Evolutionary conservation across 805 yeast species (phyloP).

Genomic region (Nakazawaea populi): DNA sequence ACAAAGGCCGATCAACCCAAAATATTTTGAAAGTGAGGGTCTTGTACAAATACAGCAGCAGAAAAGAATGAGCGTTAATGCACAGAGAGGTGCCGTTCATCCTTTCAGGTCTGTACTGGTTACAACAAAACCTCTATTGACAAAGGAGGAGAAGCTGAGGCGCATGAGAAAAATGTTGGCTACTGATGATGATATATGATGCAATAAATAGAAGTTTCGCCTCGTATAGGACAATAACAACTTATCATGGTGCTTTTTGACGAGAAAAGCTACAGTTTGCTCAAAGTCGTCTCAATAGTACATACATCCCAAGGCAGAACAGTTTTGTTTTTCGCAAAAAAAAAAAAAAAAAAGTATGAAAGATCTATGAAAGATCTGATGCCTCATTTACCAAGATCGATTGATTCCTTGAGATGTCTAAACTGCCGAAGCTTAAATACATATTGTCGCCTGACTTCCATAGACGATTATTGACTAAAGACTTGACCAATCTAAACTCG

Average conservation of each 20-base stretch:
- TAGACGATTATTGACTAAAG: constrained; percentile 3
- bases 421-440: constrained; percentile 1
- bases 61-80: background rate
- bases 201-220: background rate
- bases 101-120: constrained; percentile 4
- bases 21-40: constrained; percentile 13
- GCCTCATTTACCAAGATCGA: background rate
- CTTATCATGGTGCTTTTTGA: too few relatives aligned
- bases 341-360: background rate
- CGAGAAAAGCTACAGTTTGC: too few relatives aligned
- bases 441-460: constrained; percentile 6
- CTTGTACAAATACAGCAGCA: background rate
- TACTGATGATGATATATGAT: background rate
- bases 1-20: constrained; percentile 21
- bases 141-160: constrained; percentile 3
- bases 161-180: constrained; percentile 2
- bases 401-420: background rate
- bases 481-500: background rate
- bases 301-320: too few relatives aligned
- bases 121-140: background rate
- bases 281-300: too few relatives aligned
- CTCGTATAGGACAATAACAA: too few relatives aligned
- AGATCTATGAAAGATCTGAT: background rate
- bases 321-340: background rate
- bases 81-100: background rate